Evolutionary conservation across 2,329 filamentous ascomycete genomes (phyloP).

Genomic region (Tolypocladium capitatum): DNA sequence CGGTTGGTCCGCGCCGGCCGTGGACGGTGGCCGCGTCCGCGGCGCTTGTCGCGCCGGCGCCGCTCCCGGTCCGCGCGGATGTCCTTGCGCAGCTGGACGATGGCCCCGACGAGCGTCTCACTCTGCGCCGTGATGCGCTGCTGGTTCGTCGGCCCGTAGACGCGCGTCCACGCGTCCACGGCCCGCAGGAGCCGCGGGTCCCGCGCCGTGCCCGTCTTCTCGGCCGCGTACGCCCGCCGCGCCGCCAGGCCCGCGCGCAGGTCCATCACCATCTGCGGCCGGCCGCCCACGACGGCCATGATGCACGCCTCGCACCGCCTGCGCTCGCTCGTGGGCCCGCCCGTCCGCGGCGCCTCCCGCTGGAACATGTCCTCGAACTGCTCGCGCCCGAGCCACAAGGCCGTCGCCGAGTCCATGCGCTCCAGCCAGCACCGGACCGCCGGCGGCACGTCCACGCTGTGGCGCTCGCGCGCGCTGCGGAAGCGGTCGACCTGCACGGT

Average conservation of each 20-base stretch:
- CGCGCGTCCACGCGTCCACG: slow-evolving; percentile 30
- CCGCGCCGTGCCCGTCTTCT: background rate
- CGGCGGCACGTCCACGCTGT: background rate
- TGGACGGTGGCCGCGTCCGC: too few species aligned
- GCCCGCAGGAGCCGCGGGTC: slow-evolving; percentile 24
- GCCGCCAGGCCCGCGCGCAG: slow-evolving; percentile 29
- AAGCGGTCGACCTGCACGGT: slow-evolving; percentile 18
- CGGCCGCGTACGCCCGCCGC: slow-evolving; percentile 13
- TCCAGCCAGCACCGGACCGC: slow-evolving; percentile 11
- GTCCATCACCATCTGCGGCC: slow-evolving; percentile 26
- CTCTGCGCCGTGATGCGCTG: slow-evolving; percentile 2
- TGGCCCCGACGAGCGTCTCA: slow-evolving; percentile 3
- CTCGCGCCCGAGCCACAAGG: slow-evolving; percentile 24
- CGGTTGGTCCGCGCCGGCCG: too few species aligned
- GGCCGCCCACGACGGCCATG: slow-evolving; percentile 33
- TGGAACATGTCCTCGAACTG: slow-evolving; percentile 23
- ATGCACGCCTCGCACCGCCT: slow-evolving; percentile 40
- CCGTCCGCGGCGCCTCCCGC: slow-evolving; percentile 11
- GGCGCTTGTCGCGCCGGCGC: background rate
- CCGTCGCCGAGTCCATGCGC: slow-evolving; percentile 12
- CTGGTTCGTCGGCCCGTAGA: background rate
- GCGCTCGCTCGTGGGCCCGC: slow-evolving; percentile 14
- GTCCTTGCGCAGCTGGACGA: slow-evolving; percentile 2
- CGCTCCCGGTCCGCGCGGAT: background rate
- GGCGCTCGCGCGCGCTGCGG: slow-evolving; percentile 10